Conservation (phyloP, 164 flowering plant genomes). For the Liquidambar formosana region DNA sequence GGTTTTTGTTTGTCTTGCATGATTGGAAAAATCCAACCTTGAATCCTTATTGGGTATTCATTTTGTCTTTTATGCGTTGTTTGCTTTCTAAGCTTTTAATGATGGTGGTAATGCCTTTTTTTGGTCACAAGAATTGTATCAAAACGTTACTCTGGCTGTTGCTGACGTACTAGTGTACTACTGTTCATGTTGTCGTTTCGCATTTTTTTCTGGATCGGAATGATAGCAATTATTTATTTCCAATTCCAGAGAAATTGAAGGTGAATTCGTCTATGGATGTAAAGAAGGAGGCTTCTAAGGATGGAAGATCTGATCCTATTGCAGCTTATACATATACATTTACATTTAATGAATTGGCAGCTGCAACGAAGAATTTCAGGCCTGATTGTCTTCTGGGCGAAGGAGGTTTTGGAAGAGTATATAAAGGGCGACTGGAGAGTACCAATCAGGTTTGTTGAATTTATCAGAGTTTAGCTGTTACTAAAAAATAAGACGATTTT, state of each 20-base stretch:
- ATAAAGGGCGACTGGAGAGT: constrained; percentile 52
- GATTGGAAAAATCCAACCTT: background rate
- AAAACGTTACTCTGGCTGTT: background rate
- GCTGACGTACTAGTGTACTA: background rate
- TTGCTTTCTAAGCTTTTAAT: background rate
- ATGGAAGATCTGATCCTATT: constrained; percentile 40
- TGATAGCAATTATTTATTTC: background rate
- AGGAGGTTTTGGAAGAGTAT: constrained; percentile 66
- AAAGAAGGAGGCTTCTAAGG: constrained; percentile 30
- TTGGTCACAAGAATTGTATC: background rate
- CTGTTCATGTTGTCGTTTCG: background rate
- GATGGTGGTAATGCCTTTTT: background rate
- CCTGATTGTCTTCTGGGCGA: constrained; percentile 56
- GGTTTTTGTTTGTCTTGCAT: background rate
- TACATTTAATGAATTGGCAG: constrained; percentile 45
- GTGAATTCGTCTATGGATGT: constrained; percentile 17
- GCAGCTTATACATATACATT: constrained; percentile 47
- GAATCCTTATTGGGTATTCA: background rate
- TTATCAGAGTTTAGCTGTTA: background rate
- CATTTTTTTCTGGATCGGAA: background rate
- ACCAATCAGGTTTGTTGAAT: constrained; percentile 36
- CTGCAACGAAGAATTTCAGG: constrained; percentile 51
- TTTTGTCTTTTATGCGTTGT: constrained; percentile 3
- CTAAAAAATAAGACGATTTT: background rate
- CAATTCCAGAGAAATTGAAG: constrained; percentile 34